Percentiles rank a stretch among this genome's conserved stretches.
phyloP scores from a whole-genome alignment of 2,329 filamentous ascomycete genomes.

The Pyrenophora teres region DNA sequence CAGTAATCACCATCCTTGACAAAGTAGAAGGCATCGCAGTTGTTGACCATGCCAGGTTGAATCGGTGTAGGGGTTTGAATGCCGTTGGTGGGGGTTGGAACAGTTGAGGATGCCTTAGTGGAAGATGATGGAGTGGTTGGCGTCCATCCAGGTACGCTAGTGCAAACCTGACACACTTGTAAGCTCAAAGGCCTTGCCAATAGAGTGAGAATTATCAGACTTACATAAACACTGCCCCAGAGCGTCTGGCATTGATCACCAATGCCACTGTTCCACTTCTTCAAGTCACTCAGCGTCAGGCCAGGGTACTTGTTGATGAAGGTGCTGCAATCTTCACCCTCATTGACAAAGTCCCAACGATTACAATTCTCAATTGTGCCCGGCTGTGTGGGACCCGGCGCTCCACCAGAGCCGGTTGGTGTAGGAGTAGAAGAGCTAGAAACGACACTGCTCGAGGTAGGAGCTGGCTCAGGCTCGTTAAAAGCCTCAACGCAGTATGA shows the following conservation, averaged over 20 bases:
- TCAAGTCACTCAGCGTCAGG: neutral
- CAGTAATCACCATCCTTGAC: conserved; percentile 1
- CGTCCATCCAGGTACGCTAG: conserved; percentile 10
- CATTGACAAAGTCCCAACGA: neutral
- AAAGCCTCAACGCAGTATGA: too few relatives aligned
- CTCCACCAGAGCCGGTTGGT: too few relatives aligned
- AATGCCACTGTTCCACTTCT: conserved; percentile 1
- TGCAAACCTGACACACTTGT: conserved; percentile 6
- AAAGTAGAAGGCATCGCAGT: conserved; percentile 9
- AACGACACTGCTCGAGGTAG: too few relatives aligned
- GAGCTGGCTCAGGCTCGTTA: too few relatives aligned
- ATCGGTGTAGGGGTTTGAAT: conserved; percentile 6
- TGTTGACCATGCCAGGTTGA: conserved; percentile 7
- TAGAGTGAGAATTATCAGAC: neutral
- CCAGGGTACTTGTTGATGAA: neutral
- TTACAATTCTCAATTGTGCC: neutral
- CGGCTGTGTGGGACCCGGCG: too few relatives aligned
- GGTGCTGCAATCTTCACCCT: neutral
- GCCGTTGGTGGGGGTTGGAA: neutral
- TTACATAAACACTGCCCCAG: conserved; percentile 14
- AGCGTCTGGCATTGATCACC: conserved; percentile 4
- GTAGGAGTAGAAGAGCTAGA: too few relatives aligned
- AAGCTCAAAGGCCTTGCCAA: neutral
- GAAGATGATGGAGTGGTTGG: conserved; percentile 3
- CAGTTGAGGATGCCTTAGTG: conserved; percentile 3